phyloP scores from a whole-genome alignment of 257 asterid species.

The Solanum arcanum region DNA sequence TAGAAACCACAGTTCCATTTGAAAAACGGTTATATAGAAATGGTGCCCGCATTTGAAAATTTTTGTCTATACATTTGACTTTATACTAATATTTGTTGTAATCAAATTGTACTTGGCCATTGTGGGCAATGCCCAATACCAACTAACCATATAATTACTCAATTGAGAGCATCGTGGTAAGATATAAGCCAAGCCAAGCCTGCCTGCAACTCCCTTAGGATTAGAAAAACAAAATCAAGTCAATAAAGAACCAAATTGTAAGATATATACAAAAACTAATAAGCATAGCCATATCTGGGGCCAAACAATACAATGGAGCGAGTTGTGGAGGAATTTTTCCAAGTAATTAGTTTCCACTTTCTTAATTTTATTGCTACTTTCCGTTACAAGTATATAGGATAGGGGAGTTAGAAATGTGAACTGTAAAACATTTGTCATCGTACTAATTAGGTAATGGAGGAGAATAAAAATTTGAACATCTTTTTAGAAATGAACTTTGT shows the following conservation, averaged over 20 bases:
- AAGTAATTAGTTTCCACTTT: no score
- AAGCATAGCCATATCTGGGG: not conserved
- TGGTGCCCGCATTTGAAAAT: not conserved
- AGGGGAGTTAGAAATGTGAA: no score
- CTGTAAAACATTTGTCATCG: no score
- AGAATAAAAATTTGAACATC: no score
- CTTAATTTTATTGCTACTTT: no score
- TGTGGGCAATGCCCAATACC: not conserved
- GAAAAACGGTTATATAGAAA: not conserved
- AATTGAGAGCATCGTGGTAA: not conserved
- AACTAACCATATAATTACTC: not conserved
- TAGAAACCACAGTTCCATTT: not conserved
- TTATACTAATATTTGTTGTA: not conserved
- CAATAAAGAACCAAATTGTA: not conserved
- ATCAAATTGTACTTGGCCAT: not conserved
- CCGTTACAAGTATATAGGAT: no score
- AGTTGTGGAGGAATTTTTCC: no score
- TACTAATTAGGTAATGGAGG: no score
- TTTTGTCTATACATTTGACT: not conserved
- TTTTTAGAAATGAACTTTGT: no score
- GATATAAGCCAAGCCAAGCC: not conserved
- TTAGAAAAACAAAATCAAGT: not conserved
- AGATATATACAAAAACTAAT: not conserved
- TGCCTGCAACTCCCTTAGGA: no score
- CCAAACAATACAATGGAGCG: not conserved